Conservation (phyloP, 2,329 filamentous ascomycete species). For the Microdochium nivale region DNA sequence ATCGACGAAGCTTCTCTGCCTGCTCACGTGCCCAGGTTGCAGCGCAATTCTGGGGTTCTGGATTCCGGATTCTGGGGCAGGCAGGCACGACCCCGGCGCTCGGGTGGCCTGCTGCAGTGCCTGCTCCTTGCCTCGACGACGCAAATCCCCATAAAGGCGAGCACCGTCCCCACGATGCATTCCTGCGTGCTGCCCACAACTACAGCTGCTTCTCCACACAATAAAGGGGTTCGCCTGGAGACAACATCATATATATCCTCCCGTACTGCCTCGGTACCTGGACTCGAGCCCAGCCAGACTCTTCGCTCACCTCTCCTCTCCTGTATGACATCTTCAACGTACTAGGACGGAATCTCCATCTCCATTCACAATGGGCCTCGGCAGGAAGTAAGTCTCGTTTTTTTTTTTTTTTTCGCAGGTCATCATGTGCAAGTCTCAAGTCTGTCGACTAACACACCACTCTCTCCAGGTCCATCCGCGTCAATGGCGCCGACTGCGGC, state of each 20-base stretch:
- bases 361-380: not conserved
- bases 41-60: too few species aligned
- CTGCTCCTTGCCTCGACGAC: not conserved
- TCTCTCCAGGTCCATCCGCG: constrained; percentile 24
- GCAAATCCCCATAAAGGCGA: not conserved
- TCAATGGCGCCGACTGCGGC: constrained; percentile 34
- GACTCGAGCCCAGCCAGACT: not conserved
- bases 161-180: not conserved
- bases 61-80: not conserved
- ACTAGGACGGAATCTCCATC: not conserved
- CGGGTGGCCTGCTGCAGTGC: not conserved
- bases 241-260: not conserved
- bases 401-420: not conserved
- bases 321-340: not conserved
- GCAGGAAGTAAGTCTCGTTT: not conserved
- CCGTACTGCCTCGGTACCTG: not conserved
- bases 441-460: not conserved
- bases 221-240: not conserved
- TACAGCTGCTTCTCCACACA: not conserved
- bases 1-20: too few species aligned
- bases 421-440: not conserved
- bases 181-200: not conserved
- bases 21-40: too few species aligned
- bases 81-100: not conserved
- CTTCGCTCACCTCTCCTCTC: not conserved